Evolutionary conservation across 495 filamentous ascomycete species (phyloP).

Genomic region (Parathielavia appendiculata): DNA sequence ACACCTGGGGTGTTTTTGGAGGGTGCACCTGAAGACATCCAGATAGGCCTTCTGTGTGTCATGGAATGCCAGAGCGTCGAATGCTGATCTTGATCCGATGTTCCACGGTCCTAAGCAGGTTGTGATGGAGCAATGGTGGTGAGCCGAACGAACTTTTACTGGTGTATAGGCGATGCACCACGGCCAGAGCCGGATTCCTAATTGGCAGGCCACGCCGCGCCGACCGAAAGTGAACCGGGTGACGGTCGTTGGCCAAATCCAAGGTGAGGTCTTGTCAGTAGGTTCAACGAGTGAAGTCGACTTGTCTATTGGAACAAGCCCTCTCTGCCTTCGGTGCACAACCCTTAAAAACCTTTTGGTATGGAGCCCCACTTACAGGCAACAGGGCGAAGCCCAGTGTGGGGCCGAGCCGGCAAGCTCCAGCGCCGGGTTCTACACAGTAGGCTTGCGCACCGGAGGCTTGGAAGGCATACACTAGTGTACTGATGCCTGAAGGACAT

Average conservation of each 20-base stretch:
- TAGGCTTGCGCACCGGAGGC: no score
- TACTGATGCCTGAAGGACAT: no score
- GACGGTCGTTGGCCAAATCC: slow-evolving; percentile 11
- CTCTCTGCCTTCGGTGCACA: no score
- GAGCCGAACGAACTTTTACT: slow-evolving; percentile 13
- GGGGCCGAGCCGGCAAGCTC: no score
- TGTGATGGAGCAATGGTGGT: slow-evolving; percentile 13
- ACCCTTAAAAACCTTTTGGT: no score
- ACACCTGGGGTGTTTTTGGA: not conserved
- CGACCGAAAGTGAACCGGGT: slow-evolving; percentile 12
- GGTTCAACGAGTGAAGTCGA: no score
- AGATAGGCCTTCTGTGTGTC: not conserved
- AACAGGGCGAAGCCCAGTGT: no score
- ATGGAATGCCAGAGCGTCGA: slow-evolving; percentile 11
- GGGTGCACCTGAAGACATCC: not conserved
- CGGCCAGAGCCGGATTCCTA: not conserved
- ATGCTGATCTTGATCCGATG: slow-evolving; percentile 20
- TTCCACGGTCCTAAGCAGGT: slow-evolving; percentile 9
- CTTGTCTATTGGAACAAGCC: no score
- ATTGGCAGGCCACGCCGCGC: not conserved
- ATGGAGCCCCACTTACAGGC: no score
- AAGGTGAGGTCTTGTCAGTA: slow-evolving; percentile 1
- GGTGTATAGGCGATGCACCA: slow-evolving; percentile 17
- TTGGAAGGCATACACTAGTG: no score
- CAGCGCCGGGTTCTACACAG: no score